Evolutionary conservation across 805 yeast species (phyloP).

Genomic region (Cephaloascus fragrans): DNA sequence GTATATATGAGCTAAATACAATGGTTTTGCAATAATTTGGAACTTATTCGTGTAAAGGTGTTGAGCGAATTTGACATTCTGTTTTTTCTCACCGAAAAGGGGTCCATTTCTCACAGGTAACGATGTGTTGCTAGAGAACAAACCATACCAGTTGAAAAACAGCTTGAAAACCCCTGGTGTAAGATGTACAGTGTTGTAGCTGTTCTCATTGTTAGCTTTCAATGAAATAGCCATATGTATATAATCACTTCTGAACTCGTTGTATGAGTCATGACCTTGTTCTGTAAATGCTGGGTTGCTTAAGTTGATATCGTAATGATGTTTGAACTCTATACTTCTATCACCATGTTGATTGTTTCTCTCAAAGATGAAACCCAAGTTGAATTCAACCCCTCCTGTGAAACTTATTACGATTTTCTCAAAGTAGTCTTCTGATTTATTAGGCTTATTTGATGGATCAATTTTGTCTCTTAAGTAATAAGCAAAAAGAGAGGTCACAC

Average conservation of each 20-base stretch:
- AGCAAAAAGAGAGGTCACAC: constrained; percentile 36
- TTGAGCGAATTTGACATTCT: constrained; percentile 61
- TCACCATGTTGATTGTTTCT: constrained; percentile 22
- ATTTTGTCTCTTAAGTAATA: constrained; percentile 29
- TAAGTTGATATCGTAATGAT: constrained; percentile 52
- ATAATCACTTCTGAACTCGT: constrained; percentile 27
- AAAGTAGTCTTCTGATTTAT: constrained; percentile 12
- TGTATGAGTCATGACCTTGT: constrained; percentile 27
- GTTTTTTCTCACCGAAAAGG: constrained; percentile 48
- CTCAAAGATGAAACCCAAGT: constrained; percentile 50
- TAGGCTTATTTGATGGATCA: constrained; percentile 3
- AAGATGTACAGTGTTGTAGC: constrained; percentile 67
- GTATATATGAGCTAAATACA: constrained; percentile 68
- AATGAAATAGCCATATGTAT: constrained; percentile 31
- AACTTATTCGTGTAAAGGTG: constrained; percentile 75
- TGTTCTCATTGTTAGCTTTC: constrained; percentile 21
- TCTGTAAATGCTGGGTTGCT: constrained; percentile 38
- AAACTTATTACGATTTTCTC: constrained; percentile 50
- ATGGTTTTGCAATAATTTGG: constrained; percentile 59
- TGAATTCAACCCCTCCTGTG: constrained; percentile 51
- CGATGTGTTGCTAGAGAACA: constrained; percentile 71
- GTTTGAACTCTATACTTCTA: constrained; percentile 36
- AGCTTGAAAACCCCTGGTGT: constrained; percentile 59
- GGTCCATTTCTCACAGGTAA: constrained; percentile 72
- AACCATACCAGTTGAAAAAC: constrained; percentile 79